phyloP scores from a whole-genome alignment of 2,329 filamentous ascomycete species.

The Hypomyces rosellus region DNA sequence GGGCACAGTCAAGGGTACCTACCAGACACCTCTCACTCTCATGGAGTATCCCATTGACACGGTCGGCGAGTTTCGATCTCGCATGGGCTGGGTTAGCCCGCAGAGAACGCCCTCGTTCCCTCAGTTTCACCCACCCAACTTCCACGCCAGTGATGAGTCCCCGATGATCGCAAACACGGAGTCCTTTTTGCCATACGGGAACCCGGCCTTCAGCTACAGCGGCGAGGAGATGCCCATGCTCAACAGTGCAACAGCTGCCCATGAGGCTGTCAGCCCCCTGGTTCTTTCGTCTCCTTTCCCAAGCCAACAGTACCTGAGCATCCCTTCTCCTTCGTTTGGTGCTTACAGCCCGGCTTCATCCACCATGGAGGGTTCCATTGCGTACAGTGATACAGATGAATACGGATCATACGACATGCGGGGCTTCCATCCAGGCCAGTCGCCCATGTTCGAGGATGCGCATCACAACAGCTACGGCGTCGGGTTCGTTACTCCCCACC shows the following conservation, averaged over 20 bases:
- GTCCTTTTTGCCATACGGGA: slow-evolving; percentile 48
- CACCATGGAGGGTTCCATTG: slow-evolving; percentile 54
- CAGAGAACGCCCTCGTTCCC: slow-evolving; percentile 55
- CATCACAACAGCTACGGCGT: slow-evolving; percentile 35
- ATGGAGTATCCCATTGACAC: slow-evolving; percentile 70
- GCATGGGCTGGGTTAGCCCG: slow-evolving; percentile 62
- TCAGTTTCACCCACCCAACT: slow-evolving; percentile 52
- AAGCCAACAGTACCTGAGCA: slow-evolving; percentile 52
- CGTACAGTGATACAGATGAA: slow-evolving; percentile 58
- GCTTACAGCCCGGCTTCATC: slow-evolving; percentile 58
- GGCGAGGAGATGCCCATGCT: slow-evolving; percentile 55
- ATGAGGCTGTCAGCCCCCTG: slow-evolving; percentile 46
- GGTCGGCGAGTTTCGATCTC: slow-evolving; percentile 60
- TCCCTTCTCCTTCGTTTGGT: slow-evolving; percentile 56
- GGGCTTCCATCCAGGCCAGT: slow-evolving; percentile 37
- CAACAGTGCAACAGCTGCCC: slow-evolving; percentile 40
- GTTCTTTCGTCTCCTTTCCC: slow-evolving; percentile 50
- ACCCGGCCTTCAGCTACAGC: slow-evolving; percentile 57
- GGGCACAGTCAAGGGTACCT: slow-evolving; percentile 48
- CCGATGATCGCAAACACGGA: slow-evolving; percentile 35
- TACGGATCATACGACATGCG: slow-evolving; percentile 43
- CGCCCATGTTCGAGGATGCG: slow-evolving; percentile 40
- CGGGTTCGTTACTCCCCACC: slow-evolving; percentile 59
- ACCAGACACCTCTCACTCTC: slow-evolving; percentile 56
- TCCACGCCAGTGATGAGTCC: slow-evolving; percentile 41